Evolutionary conservation across 768 basidiomycete species (phyloP).

Genomic region (Russula compacta): DNA sequence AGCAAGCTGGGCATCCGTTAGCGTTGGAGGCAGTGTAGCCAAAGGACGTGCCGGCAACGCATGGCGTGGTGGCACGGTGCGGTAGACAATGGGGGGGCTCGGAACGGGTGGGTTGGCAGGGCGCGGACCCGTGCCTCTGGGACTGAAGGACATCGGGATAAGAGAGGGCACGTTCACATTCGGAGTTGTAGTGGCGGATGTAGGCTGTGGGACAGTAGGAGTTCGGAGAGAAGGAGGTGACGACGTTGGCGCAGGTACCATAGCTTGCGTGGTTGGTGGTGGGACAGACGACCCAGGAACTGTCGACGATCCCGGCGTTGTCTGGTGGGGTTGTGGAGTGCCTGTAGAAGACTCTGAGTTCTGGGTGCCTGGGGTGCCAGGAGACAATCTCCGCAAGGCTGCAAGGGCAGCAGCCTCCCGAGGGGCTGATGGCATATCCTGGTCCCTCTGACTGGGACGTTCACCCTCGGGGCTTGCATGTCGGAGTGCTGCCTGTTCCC

Average conservation of each 20-base stretch:
- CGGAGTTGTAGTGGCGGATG: conserved; percentile 12
- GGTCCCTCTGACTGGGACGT: not conserved
- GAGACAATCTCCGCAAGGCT: conserved; percentile 45
- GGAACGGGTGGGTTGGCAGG: conserved; percentile 8
- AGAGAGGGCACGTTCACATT: conserved; percentile 24
- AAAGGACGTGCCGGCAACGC: conserved; percentile 20
- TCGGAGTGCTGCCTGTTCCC: not conserved
- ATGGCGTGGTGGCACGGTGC: conserved; percentile 6
- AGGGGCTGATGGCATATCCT: conserved; percentile 27
- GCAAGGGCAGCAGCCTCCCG: conserved; percentile 58
- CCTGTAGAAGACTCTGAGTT: not conserved
- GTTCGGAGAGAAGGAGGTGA: not conserved
- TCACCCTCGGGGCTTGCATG: not conserved
- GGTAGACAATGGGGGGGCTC: conserved; percentile 10
- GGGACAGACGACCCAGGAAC: conserved; percentile 5
- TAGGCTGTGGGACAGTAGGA: conserved; percentile 1
- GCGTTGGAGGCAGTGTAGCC: conserved; percentile 33
- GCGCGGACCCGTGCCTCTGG: not conserved
- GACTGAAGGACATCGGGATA: conserved; percentile 37
- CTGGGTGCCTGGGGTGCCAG: not conserved
- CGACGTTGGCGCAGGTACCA: conserved; percentile 3
- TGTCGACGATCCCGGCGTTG: conserved; percentile 1
- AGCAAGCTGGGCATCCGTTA: conserved; percentile 55
- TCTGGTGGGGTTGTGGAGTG: not conserved
- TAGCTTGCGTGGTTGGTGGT: not conserved